Conservation (phyloP, 345 rosid genomes). For the Camelina laxa region DNA sequence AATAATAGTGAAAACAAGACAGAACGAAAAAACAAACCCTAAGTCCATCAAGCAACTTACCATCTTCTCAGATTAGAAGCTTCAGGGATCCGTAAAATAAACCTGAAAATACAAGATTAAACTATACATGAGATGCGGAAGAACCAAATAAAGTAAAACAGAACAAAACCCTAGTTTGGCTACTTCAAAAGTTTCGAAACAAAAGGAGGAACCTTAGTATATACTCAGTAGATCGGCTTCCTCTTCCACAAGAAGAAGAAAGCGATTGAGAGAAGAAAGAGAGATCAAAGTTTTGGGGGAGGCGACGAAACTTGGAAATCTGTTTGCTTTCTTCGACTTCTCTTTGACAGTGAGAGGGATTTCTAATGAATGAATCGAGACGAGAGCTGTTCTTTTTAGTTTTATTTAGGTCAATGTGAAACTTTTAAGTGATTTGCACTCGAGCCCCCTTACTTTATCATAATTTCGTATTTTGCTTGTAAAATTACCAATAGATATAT, state of each 20-base stretch:
- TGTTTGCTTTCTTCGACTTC: not conserved
- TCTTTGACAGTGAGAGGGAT: conserved; percentile 6
- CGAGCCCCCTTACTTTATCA: not conserved
- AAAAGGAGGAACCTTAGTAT: conserved; percentile 14
- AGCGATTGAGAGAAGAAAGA: not conserved
- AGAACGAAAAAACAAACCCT: conserved; percentile 7
- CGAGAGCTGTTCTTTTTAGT: no score
- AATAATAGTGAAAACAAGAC: not conserved
- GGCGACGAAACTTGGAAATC: conserved; percentile 24
- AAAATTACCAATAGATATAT: no score
- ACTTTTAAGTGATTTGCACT: not conserved
- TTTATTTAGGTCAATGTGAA: conserved; percentile 28
- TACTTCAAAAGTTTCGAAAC: not conserved
- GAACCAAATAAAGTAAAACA: not conserved
- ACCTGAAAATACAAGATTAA: conserved; percentile 21
- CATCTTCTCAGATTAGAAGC: conserved; percentile 34
- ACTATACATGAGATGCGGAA: not conserved
- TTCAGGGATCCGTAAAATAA: conserved; percentile 1
- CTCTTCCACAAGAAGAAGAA: not conserved
- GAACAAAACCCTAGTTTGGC: conserved; percentile 30
- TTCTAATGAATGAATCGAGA: not conserved
- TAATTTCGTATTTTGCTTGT: not conserved
- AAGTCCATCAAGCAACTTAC: conserved; percentile 27
- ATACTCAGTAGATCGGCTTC: not conserved
- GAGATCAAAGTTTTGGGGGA: conserved; percentile 25